A percentile compares a stretch with the other conserved stretches of the same genome.
phyloP scores from a whole-genome alignment of 1,139 yeast species.

The Saccharomyces hybrid region DNA sequence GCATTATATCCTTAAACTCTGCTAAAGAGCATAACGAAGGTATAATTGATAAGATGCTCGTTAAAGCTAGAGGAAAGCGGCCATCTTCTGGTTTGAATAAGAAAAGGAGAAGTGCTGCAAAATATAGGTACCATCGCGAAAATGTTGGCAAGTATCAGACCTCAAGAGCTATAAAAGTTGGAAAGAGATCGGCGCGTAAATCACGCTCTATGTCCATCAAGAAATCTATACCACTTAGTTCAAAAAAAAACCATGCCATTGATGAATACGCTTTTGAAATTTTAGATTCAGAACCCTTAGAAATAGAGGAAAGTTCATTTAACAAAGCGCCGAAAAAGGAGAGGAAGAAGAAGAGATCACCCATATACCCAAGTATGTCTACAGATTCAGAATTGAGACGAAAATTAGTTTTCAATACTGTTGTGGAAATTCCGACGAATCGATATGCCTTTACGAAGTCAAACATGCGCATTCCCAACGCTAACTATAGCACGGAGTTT shows the following conservation, averaged over 20 bases:
- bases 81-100: neutral
- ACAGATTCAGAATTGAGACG: slow-evolving; percentile 8
- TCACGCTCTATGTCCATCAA: neutral
- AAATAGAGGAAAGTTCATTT: neutral
- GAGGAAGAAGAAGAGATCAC: neutral
- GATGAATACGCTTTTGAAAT: neutral
- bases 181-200: neutral
- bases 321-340: neutral
- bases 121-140: neutral
- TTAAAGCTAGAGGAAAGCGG: neutral
- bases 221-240: neutral
- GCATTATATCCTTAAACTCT: neutral
- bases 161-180: neutral
- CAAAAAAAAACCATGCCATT: neutral
- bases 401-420: slow-evolving; percentile 19
- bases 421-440: slow-evolving; percentile 21
- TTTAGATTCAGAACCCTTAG: neutral
- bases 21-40: neutral
- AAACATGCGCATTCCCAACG: slow-evolving; percentile 1
- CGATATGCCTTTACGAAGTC: slow-evolving; percentile 7
- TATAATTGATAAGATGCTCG: neutral
- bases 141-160: neutral
- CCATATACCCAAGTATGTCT: slow-evolving; percentile 6
- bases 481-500: neutral
- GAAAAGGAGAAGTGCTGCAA: neutral